phyloP scores from a whole-genome alignment of 202 grass and related monocot genomes.

The Schoenoplectus tabernaemontani region DNA sequence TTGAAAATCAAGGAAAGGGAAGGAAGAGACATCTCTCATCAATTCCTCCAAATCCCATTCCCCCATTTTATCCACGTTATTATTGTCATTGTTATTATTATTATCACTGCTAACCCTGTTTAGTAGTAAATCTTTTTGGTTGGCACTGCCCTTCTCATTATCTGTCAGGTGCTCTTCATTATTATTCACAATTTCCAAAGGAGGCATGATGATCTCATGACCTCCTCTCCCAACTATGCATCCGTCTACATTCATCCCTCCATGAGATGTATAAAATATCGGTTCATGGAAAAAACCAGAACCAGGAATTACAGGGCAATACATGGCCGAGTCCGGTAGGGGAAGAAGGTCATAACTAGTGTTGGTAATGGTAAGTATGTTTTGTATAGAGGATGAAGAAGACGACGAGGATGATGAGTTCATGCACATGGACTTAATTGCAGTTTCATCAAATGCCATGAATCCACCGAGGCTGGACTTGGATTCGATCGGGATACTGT shows the following conservation, averaged over 20 bases:
- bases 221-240: conserved; percentile 25
- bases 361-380: conserved; percentile 1
- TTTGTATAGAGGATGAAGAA: conserved; percentile 38
- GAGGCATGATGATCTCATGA: conserved; percentile 36
- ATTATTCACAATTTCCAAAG: conserved; percentile 35
- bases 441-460: conserved; percentile 25
- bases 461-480: conserved; percentile 24
- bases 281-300: conserved; percentile 8
- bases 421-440: conserved; percentile 34
- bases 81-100: conserved; percentile 12
- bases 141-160: conserved; percentile 18
- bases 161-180: conserved; percentile 31
- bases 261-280: conserved; percentile 19
- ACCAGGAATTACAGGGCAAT: neutral
- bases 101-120: conserved; percentile 37
- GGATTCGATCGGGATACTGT: conserved; percentile 23
- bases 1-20: conserved; percentile 93
- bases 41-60: conserved; percentile 90
- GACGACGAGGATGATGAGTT: conserved; percentile 47
- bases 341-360: conserved; percentile 50
- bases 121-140: conserved; percentile 32
- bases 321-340: conserved; percentile 31
- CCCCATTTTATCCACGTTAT: conserved; percentile 45
- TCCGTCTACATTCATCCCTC: conserved; percentile 31
- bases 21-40: conserved; percentile 80